Base-by-base conservation (phyloP, 2,329 filamentous ascomycete species). In the Chaetomiaceae sp. region DNA sequence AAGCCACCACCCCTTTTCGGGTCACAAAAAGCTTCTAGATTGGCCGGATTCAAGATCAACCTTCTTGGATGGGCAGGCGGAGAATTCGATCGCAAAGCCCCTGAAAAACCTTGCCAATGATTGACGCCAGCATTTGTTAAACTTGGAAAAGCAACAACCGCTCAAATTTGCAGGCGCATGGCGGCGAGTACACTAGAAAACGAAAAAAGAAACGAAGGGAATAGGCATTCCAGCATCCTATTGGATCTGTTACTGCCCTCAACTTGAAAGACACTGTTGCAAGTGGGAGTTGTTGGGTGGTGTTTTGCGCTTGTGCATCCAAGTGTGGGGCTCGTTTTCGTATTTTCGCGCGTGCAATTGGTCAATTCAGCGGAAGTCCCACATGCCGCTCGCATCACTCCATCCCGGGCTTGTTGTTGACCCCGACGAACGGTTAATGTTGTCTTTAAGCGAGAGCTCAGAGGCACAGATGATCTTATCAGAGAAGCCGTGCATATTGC, bases 281-380 rank as follows among this genome's bases (percentile, higher is more conserved):
- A 43, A 43, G 39, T 27, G 40, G 27, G 40, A 44, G 12, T 2
- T 6, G 23, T 12, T 48, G 5, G 42, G 33, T 19, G 33, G 5
- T 22, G 3, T 38, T 12, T 6, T 27, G 20, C 3, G 3, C 20
- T 25, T 25, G 14, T 31, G 14, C 7, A 25, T 46, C 29, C 20
- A 17, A 38, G 17, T n/a, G 9, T 29, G 4, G 40, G 37, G 8
- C 37, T 55, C 47, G 53, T 55, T 55, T 55, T 55, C 53, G 53
- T 43, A 53, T 36, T 47, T 9, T 6, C 2, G 3, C 5, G 20
- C 33, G 9, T 51, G 31, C 34, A 47, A 55, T 19, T 55, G 53
- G 53, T 27, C 37, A 55, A 43, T 42, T 14, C 7, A 17, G 9
- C 4, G 6, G 7, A 6, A 14, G 9, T 20, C 47, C 53, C 47